phyloP scores from a whole-genome alignment of 1,284 basidiomycete species.

The Apiotrichum montevideense region DNA sequence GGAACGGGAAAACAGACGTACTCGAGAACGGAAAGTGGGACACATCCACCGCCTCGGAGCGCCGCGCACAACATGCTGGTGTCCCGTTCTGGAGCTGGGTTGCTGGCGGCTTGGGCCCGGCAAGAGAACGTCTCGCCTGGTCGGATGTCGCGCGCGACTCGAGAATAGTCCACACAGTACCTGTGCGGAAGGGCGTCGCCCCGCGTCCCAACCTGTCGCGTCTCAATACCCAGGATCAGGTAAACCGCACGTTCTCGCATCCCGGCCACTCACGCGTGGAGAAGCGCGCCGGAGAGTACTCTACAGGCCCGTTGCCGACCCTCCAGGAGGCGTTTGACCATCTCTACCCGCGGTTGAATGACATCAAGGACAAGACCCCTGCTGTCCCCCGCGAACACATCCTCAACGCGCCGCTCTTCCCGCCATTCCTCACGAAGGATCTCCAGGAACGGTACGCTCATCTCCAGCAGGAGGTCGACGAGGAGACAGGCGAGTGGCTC shows the following conservation, averaged over 20 bases:
- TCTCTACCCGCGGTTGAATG: constrained; percentile 28
- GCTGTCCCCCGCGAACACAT: constrained; percentile 36
- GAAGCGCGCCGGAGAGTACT: constrained; percentile 24
- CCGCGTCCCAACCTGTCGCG: constrained; percentile 9
- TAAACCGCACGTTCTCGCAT: constrained; percentile 9
- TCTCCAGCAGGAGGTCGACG: constrained; percentile 29
- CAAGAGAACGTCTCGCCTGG: no score
- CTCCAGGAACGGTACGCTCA: constrained; percentile 34
- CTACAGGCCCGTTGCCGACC: constrained; percentile 22
- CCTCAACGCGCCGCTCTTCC: constrained; percentile 33
- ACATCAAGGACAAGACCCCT: constrained; percentile 26
- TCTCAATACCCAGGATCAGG: not conserved
- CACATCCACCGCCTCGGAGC: no score
- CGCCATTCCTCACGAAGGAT: constrained; percentile 31
- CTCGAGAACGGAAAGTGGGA: no score
- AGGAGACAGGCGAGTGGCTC: constrained; percentile 21
- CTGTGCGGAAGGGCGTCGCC: not conserved
- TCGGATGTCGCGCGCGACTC: not conserved
- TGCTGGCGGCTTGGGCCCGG: no score
- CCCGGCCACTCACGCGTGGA: constrained; percentile 20
- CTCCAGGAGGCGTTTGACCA: constrained; percentile 33
- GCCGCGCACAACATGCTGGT: no score
- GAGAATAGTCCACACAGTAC: no score
- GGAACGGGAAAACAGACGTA: no score
- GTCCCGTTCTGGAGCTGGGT: no score